Base-by-base conservation (phyloP, 192 early-diverging fungal genomes). In the Entomortierella beljakovae region DNA sequence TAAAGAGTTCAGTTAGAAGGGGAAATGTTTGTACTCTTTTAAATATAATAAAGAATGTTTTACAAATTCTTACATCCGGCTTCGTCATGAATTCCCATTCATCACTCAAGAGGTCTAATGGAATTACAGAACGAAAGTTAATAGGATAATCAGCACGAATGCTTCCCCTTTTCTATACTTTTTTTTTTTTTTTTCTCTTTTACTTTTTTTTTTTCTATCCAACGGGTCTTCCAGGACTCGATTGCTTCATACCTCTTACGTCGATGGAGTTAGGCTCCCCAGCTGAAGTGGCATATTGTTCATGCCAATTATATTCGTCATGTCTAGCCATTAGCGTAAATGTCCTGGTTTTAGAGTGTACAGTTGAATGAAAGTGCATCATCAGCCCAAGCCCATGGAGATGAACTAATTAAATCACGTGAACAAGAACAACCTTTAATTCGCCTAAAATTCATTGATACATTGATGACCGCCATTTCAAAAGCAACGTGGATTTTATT, bases 31-130 rank as follows among this genome's bases (percentile, higher is more conserved):
- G 23, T n/a, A 18, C 9, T 13, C 9, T 43, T 43, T 9, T 13
- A 43, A 43, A 43, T 43, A 38, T 15, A 22, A 16, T 18, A 28
- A 23, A n/a, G 23, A 33, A 52, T 22, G 1, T 5, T 37, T 16
- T 31, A 6, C 18, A 62, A 46, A 54, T 31, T 33, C 65, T 73
- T 86, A 86, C 88, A 62, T 89, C 81, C 49, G 85, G 82, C 46
- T 79, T 71, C 0, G 81, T 79, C 85, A 89, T 89, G 53, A 87
- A 87, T 23, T 84, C 83, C 86, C 86, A 89, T 52, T 84, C 71
- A 13, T 83, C 68, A 54, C 84, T 85, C 35, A 77, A 25, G 2
- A 77, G 66, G 61, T 77, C 74, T 77, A 67, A 22, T 42, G 23
- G 9, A 37, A 20, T 25, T 29, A 57, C 40, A 38, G 16, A 29